Percentiles rank a stretch among this genome's conserved stretches.
phyloP scores from a whole-genome alignment of 768 basidiomycete species.

The Tricholoma flavovirens region DNA sequence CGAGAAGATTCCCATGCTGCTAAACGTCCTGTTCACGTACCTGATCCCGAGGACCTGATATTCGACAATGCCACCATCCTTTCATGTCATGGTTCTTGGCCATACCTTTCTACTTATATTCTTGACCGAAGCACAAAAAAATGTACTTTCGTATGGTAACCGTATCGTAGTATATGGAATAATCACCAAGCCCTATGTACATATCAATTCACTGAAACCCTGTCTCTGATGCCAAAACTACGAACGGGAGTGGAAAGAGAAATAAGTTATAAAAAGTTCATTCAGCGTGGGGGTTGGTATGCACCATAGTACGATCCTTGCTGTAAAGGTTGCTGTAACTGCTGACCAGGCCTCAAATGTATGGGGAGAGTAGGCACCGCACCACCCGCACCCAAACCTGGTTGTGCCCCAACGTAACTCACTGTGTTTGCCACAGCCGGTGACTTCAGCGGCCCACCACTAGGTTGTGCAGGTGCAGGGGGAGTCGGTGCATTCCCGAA shows the following conservation, averaged over 20 bases:
- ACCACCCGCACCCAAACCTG: background rate
- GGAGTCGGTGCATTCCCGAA: constrained; percentile 13
- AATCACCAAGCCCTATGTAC: background rate
- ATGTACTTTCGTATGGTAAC: background rate
- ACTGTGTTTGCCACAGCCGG: constrained; percentile 26
- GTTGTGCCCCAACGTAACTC: constrained; percentile 7
- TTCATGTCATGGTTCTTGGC: background rate
- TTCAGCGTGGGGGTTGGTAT: constrained; percentile 13
- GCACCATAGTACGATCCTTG: constrained; percentile 22
- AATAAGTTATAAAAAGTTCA: background rate
- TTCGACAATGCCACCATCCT: background rate
- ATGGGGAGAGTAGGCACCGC: constrained; percentile 26
- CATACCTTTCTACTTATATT: background rate
- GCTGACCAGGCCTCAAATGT: constrained; percentile 24
- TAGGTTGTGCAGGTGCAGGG: background rate
- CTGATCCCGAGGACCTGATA: background rate
- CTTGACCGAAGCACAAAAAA: background rate
- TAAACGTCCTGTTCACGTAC: background rate
- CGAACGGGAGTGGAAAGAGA: background rate
- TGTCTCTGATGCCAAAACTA: background rate
- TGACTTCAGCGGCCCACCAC: constrained; percentile 9
- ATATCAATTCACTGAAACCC: background rate
- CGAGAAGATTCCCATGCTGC: background rate
- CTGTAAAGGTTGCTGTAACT: constrained; percentile 14
- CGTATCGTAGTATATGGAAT: background rate